phyloP scores from a whole-genome alignment of 2,329 filamentous ascomycete genomes.

The Beauveria caledonica region DNA sequence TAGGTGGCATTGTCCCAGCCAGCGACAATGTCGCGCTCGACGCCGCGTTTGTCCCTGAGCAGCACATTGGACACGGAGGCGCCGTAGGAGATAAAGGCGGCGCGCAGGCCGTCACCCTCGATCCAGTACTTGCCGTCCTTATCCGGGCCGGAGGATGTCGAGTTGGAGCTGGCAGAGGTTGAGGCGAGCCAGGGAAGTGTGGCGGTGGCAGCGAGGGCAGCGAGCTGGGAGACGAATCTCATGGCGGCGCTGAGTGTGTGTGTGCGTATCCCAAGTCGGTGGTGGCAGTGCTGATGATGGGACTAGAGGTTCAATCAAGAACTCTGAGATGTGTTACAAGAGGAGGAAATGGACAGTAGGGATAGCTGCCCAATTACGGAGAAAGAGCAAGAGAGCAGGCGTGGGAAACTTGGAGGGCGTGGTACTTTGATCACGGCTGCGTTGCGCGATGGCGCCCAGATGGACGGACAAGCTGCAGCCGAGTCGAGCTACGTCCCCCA shows the following conservation, averaged over 20 bases:
- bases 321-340: neutral
- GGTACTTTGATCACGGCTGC: neutral
- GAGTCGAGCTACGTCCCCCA: neutral
- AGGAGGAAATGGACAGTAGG: neutral
- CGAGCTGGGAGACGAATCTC: slow-evolving; percentile 14
- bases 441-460: neutral
- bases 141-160: slow-evolving; percentile 33
- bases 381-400: neutral
- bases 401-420: neutral
- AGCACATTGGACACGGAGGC: slow-evolving; percentile 65
- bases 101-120: slow-evolving; percentile 56
- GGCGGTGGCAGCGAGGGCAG: slow-evolving; percentile 14
- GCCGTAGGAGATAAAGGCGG: slow-evolving; percentile 65
- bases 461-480: neutral
- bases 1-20: slow-evolving; percentile 71
- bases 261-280: neutral
- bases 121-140: slow-evolving; percentile 65
- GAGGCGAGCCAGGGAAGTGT: slow-evolving; percentile 14
- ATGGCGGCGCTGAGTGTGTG: slow-evolving; percentile 12
- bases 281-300: neutral
- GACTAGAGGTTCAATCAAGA: slow-evolving; percentile 4
- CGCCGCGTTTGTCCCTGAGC: slow-evolving; percentile 59
- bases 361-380: neutral
- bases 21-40: slow-evolving; percentile 61
- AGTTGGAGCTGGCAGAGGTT: slow-evolving; percentile 10